Conservation (phyloP, 2,329 filamentous ascomycete species). For the Calonectria fujianensis region DNA sequence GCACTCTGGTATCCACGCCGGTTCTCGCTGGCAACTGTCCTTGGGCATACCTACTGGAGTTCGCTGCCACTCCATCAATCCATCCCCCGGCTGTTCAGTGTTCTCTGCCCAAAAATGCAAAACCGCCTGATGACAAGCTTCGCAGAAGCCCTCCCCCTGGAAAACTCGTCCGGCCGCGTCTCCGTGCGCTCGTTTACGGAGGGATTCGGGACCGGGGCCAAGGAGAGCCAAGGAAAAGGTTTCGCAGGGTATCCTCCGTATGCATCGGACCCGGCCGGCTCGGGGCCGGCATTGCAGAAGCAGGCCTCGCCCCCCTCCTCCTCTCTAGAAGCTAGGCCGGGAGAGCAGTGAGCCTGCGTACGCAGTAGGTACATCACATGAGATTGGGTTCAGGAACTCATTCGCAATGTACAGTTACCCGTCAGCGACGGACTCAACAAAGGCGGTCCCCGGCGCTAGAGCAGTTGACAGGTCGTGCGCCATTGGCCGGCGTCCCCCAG, state of each 20-base stretch:
- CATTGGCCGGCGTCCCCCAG: conserved; percentile 19
- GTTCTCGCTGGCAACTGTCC: neutral
- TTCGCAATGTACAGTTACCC: neutral
- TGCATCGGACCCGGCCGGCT: conserved; percentile 33
- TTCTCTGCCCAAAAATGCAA: conserved; percentile 18
- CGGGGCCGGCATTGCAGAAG: conserved; percentile 32
- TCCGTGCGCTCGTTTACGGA: conserved; percentile 20
- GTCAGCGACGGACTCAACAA: neutral
- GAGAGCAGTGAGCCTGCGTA: neutral
- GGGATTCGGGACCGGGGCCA: conserved; percentile 27
- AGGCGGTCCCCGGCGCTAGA: conserved; percentile 11
- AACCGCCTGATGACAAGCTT: neutral
- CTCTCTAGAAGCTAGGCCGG: too few species aligned
- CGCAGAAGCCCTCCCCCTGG: neutral
- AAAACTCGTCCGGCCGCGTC: neutral
- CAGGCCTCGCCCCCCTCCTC: neutral
- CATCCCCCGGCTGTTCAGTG: neutral
- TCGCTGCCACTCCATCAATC: neutral
- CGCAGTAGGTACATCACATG: neutral
- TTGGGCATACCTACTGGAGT: conserved; percentile 4
- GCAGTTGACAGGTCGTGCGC: conserved; percentile 5
- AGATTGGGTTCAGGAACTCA: conserved; percentile 6
- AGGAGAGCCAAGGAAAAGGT: neutral
- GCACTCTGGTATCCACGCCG: conserved; percentile 8
- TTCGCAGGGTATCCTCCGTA: conserved; percentile 4